Conservation (phyloP, 345 rosid genomes). For the Euphorbia lathyris region DNA sequence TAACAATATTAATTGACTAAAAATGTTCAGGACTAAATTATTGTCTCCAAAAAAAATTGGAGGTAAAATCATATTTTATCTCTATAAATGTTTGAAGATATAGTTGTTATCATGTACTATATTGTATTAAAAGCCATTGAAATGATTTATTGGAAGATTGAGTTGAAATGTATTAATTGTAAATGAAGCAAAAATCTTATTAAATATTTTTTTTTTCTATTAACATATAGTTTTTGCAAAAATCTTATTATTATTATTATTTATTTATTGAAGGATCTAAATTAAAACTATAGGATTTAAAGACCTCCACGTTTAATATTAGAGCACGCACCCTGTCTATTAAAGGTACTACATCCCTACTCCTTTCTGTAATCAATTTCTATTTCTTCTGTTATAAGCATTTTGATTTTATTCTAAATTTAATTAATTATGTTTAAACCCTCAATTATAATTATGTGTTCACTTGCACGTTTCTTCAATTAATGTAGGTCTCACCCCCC, state of each 20-base stretch:
- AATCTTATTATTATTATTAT: too few relatives aligned
- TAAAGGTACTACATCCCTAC: constrained; percentile 34
- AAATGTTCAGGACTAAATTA: too few relatives aligned
- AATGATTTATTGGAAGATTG: too few relatives aligned
- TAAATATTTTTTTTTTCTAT: background rate
- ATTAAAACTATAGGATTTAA: constrained; percentile 31
- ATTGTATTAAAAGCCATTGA: too few relatives aligned
- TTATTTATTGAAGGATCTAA: constrained; percentile 5
- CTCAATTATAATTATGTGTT: background rate
- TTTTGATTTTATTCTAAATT: constrained; percentile 10
- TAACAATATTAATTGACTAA: too few relatives aligned
- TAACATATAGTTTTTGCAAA: too few relatives aligned
- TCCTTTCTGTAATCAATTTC: constrained; percentile 27
- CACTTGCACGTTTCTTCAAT: constrained; percentile 12
- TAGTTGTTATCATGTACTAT: too few relatives aligned
- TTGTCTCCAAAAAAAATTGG: too few relatives aligned
- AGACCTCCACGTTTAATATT: constrained; percentile 19
- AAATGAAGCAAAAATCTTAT: constrained; percentile 20
- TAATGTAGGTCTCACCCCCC: constrained; percentile 13
- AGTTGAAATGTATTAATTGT: constrained; percentile 22
- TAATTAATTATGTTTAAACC: background rate
- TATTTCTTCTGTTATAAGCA: constrained; percentile 21
- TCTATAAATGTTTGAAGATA: too few relatives aligned
- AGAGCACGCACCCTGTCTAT: constrained; percentile 50
- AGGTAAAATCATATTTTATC: too few relatives aligned